phyloP scores from a whole-genome alignment of 176 grass and related monocot genomes.

The Bonia amplexicaulis region DNA sequence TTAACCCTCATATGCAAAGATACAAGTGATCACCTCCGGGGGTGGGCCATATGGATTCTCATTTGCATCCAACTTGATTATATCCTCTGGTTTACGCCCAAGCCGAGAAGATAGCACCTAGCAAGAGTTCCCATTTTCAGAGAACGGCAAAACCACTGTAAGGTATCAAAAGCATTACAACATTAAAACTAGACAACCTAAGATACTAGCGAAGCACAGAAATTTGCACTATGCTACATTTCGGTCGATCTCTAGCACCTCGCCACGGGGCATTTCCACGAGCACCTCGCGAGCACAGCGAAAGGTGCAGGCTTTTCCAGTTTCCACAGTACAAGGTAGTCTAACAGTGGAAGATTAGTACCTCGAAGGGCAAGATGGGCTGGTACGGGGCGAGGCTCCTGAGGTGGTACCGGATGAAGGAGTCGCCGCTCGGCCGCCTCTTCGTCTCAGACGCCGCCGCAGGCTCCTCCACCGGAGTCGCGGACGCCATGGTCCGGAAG shows the following conservation, averaged over 20 bases:
- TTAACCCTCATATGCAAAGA: neutral
- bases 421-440: slow-evolving; percentile 40
- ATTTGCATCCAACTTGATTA: slow-evolving; percentile 93
- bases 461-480: slow-evolving; percentile 11
- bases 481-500: slow-evolving; percentile 35
- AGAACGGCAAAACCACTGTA: neutral
- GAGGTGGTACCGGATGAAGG: slow-evolving; percentile 81
- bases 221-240: neutral
- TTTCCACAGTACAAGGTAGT: neutral
- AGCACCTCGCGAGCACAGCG: slow-evolving; percentile 18
- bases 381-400: slow-evolving; percentile 77
- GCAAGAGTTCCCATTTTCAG: slow-evolving; percentile 20
- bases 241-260: neutral
- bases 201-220: neutral
- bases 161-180: neutral
- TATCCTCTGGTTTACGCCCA: slow-evolving; percentile 89
- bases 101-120: slow-evolving; percentile 79
- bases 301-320: neutral
- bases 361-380: slow-evolving; percentile 91
- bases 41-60: slow-evolving; percentile 98
- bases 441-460: slow-evolving; percentile 20
- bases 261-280: slow-evolving; percentile 18
- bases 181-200: neutral
- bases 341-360: neutral
- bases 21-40: slow-evolving; percentile 49